Evolutionary conservation across 2,329 filamentous ascomycete species (phyloP).

Genomic region (Pestalotiopsis sp.): DNA sequence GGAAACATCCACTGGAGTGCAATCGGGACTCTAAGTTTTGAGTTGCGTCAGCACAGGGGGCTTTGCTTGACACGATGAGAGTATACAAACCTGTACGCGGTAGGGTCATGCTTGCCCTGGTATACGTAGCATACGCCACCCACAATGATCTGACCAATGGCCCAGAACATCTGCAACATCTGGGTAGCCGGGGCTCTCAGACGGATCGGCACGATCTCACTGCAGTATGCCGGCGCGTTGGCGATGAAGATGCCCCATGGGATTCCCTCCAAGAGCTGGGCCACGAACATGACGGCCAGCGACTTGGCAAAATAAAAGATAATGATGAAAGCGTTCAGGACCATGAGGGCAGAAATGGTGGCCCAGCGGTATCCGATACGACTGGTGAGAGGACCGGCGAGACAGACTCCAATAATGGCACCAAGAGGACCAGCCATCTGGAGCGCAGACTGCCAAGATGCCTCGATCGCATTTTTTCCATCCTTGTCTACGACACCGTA

Average conservation of each 20-base stretch:
- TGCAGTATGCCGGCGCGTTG: constrained; percentile 40
- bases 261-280: constrained; percentile 33
- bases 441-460: constrained; percentile 61
- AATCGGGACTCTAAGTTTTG: constrained; percentile 30
- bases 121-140: constrained; percentile 58
- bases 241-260: constrained; percentile 36
- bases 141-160: constrained; percentile 60
- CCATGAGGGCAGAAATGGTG: constrained; percentile 27
- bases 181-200: constrained; percentile 53
- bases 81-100: constrained; percentile 49
- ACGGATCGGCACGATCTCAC: constrained; percentile 61
- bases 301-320: constrained; percentile 29
- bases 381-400: constrained; percentile 64
- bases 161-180: constrained; percentile 46
- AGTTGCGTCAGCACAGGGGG: constrained; percentile 34
- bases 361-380: constrained; percentile 40
- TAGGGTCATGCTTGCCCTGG: constrained; percentile 51
- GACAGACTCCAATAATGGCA: constrained; percentile 60
- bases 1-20: constrained; percentile 23
- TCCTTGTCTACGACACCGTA: constrained; percentile 45
- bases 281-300: constrained; percentile 25
- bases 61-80: background rate
- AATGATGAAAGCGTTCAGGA: constrained; percentile 33
- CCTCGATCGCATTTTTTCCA: constrained; percentile 41
- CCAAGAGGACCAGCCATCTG: constrained; percentile 58